Evolutionary conservation across 2,329 filamentous ascomycete species (phyloP).

Genomic region (Canariomyces notabilis): DNA sequence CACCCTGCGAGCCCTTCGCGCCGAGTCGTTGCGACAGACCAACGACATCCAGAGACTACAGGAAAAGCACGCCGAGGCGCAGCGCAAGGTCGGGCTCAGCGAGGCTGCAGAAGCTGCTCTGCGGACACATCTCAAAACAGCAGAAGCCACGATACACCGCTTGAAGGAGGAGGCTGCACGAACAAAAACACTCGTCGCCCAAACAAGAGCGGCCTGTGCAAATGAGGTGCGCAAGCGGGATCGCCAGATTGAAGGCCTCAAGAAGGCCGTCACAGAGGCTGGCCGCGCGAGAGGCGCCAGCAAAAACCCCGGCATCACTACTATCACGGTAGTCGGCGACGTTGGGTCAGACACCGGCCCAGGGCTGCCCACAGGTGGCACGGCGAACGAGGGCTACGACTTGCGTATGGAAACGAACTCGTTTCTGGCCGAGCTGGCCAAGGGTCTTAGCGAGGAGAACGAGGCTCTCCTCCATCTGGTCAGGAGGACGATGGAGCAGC

Average conservation of each 20-base stretch:
- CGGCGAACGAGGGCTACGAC: conserved; percentile 55
- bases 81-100: conserved; percentile 50
- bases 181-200: conserved; percentile 72
- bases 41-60: conserved; percentile 58
- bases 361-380: conserved; percentile 4
- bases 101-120: conserved; percentile 68
- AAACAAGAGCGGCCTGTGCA: conserved; percentile 80
- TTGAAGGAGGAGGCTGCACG: conserved; percentile 79
- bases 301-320: conserved; percentile 50
- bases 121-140: conserved; percentile 63
- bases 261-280: conserved; percentile 75
- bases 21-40: conserved; percentile 68
- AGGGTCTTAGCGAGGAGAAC: conserved; percentile 85
- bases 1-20: conserved; percentile 70
- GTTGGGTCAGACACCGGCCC: conserved; percentile 23
- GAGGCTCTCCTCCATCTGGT: conserved; percentile 72
- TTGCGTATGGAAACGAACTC: conserved; percentile 84
- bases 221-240: conserved; percentile 90
- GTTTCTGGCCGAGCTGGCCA: conserved; percentile 80
- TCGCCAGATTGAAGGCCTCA: conserved; percentile 79
- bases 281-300: conserved; percentile 56
- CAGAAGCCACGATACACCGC: conserved; percentile 68
- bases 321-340: conserved; percentile 54
- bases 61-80: conserved; percentile 50
- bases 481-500: conserved; percentile 62